Base-by-base conservation (phyloP, 495 filamentous ascomycete genomes). In the Mycothermus thermophilus region DNA sequence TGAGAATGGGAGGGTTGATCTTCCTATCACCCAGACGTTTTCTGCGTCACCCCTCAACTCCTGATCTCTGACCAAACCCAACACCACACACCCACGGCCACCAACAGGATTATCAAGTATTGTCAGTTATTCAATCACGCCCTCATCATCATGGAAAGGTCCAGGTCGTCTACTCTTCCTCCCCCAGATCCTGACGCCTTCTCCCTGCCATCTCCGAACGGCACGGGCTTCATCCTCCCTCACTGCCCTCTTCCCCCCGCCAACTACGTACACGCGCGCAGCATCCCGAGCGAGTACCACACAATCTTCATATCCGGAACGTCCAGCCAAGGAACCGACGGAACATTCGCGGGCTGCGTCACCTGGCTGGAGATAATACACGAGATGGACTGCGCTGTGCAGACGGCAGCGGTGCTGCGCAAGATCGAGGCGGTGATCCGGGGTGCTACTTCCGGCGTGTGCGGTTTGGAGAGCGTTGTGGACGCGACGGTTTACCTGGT, bases 251-350 rank as follows among this genome's bases (percentile, higher is more conserved):
- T 47, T 13, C 44, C 44, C 7, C 46, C 49, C 9, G 49, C 49
- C 40, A 52, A 49, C 34, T 52, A 52, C 41, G 46, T 46, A 2
- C 49, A 52, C 33, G 49, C 49, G 13, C 42, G 49, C 21, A 46
- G 38, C 17, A 43, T 49, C 25, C 33, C 49, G 28, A 42, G 37
- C 35, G 27, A 34, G 0, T 35, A 46, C 0, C 38, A 39, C 14
- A 52, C 46, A 26, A 49, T 52, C 18, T 52, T 46, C 32, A 37
- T 52, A 12, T 52, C 49, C 8, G 49, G 49, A 0, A 52, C 41
- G 5, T 52, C 49, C 12, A 49, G 46, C 38, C 35, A 46, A 18
- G 41, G 41, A 23, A 41, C 34, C 1, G 49, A 52, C 38, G 49
- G 49, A 20, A 47, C 46, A 1, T 46, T 40, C 27, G 49, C 31